Conservation (phyloP, 2,329 filamentous ascomycete species). For the Calonectria multiphialidica region DNA sequence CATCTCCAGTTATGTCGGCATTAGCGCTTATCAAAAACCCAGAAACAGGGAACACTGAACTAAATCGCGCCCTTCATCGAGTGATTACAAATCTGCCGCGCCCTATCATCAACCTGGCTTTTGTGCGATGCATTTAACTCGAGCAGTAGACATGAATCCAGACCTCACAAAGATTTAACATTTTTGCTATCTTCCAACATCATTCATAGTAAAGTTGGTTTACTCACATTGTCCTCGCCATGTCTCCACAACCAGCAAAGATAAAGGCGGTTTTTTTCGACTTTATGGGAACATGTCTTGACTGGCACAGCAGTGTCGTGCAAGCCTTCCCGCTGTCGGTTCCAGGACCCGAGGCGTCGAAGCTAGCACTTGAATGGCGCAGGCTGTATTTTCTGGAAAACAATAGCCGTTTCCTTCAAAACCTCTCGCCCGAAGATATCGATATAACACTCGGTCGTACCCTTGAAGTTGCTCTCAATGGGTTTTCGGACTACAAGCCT, state of each 20-base stretch:
- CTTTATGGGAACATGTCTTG: slow-evolving; percentile 69
- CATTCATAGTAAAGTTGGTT: neutral
- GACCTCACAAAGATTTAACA: neutral
- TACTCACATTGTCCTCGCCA: neutral
- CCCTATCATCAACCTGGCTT: neutral
- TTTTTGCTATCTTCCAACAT: too few relatives aligned
- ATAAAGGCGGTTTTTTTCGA: slow-evolving; percentile 66
- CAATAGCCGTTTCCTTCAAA: slow-evolving; percentile 49
- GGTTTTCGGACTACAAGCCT: neutral
- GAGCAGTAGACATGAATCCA: too few relatives aligned
- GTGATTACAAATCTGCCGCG: neutral
- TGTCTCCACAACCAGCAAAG: slow-evolving; percentile 4
- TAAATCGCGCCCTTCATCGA: neutral
- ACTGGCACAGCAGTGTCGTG: slow-evolving; percentile 62
- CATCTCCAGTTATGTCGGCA: neutral
- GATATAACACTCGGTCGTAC: slow-evolving; percentile 60
- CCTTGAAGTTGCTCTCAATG: slow-evolving; percentile 51
- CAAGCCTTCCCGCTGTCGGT: slow-evolving; percentile 50
- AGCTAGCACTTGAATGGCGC: slow-evolving; percentile 64
- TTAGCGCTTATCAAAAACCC: neutral
- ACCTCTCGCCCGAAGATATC: slow-evolving; percentile 58
- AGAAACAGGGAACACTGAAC: neutral
- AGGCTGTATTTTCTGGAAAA: slow-evolving; percentile 61
- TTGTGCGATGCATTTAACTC: neutral
- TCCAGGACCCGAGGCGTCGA: slow-evolving; percentile 45